A percentile compares a stretch with the other conserved stretches of the same genome.
Evolutionary conservation across 2,329 filamentous ascomycete genomes (phyloP).

Genomic region (Myriosclerotinia duriaeana): DNA sequence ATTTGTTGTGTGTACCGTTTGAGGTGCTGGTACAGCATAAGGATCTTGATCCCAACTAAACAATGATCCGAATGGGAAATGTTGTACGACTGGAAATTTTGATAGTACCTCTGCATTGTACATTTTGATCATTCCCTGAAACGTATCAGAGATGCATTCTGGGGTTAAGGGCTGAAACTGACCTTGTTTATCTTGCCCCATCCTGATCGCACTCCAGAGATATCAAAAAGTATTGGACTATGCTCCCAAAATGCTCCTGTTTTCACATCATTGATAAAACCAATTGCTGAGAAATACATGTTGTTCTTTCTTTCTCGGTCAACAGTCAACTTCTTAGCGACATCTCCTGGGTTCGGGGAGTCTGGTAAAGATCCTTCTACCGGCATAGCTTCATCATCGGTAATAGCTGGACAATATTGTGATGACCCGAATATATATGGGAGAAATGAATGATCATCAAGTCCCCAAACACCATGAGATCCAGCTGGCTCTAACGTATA

Average conservation of each 20-base stretch:
- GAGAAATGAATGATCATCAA: slow-evolving; percentile 95
- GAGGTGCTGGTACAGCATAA: slow-evolving; percentile 50
- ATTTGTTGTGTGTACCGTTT: slow-evolving; percentile 58
- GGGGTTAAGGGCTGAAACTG: slow-evolving; percentile 5
- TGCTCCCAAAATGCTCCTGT: slow-evolving; percentile 96
- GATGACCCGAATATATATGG: slow-evolving; percentile 95
- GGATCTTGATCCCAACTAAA: slow-evolving; percentile 74
- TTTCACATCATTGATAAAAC: slow-evolving; percentile 97
- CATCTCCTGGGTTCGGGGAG: slow-evolving; percentile 69
- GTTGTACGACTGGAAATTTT: slow-evolving; percentile 98
- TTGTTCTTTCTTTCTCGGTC: slow-evolving; percentile 65
- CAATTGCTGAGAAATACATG: slow-evolving; percentile 93
- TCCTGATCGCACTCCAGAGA: slow-evolving; percentile 85
- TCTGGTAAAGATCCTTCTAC: slow-evolving; percentile 73
- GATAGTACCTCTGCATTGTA: slow-evolving; percentile 94
- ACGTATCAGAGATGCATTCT: not conserved
- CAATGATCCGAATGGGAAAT: slow-evolving; percentile 81
- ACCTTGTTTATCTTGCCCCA: slow-evolving; percentile 98
- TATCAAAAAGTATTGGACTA: slow-evolving; percentile 89
- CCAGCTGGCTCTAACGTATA: slow-evolving; percentile 95
- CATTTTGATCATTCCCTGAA: slow-evolving; percentile 96
- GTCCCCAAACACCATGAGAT: slow-evolving; percentile 94
- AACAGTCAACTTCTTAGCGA: slow-evolving; percentile 64
- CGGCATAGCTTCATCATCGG: slow-evolving; percentile 62
- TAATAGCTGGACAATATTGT: slow-evolving; percentile 77